Conservation (phyloP, 78 protist species). For the Dictyostelium purpureum region DNA sequence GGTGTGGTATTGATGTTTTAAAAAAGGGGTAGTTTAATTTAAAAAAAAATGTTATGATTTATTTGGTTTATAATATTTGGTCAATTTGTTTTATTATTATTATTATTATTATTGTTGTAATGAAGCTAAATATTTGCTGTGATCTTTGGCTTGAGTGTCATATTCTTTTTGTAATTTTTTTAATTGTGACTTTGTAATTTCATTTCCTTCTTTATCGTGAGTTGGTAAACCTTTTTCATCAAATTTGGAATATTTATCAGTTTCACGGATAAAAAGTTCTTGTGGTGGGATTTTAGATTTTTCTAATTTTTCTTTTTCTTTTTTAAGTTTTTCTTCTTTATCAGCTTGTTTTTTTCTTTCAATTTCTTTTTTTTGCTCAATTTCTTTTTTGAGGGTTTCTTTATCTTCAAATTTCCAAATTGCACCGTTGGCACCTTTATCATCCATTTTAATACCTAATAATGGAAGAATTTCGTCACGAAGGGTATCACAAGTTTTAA, state of each 20-base stretch:
- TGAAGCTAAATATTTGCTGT: slow-evolving; percentile 42
- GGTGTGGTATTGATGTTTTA: no score
- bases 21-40: no score
- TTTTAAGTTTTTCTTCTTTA: slow-evolving; percentile 23
- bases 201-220: slow-evolving; percentile 76
- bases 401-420: slow-evolving; percentile 73
- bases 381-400: slow-evolving; percentile 46
- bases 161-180: slow-evolving; percentile 47
- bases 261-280: slow-evolving; percentile 35
- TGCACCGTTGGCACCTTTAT: slow-evolving; percentile 1
- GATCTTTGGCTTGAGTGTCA: slow-evolving; percentile 58
- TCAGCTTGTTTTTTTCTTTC: slow-evolving; percentile 29
- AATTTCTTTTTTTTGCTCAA: slow-evolving; percentile 33
- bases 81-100: neutral
- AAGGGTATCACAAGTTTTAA: slow-evolving; percentile 52
- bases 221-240: slow-evolving; percentile 81
- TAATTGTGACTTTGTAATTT: slow-evolving; percentile 50
- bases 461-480: slow-evolving; percentile 79
- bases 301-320: slow-evolving; percentile 53
- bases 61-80: neutral
- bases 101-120: neutral
- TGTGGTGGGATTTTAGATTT: slow-evolving; percentile 47
- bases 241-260: slow-evolving; percentile 59
- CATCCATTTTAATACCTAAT: slow-evolving; percentile 72
- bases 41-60: no score